Percentiles rank a stretch among this genome's conserved stretches.
These are phyloP conservation scores for Globisporangium paroecandrum DNA, from an alignment of 352 stramenopile genomes.

Conservation along the genomic window DNA sequence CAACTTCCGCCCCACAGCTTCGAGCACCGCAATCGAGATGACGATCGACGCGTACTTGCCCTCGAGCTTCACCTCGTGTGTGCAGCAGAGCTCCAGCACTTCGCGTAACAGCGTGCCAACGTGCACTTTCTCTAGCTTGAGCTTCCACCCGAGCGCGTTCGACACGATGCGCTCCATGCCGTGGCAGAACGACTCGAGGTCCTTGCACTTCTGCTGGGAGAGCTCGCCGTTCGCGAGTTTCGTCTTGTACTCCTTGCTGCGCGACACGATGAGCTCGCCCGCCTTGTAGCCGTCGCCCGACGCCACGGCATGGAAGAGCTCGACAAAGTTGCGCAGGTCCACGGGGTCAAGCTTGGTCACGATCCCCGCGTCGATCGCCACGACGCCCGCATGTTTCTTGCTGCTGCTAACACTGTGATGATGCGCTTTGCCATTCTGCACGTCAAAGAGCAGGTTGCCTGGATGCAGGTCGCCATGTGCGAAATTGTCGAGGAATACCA, in stretches of 20 bases:
- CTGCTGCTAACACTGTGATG: background rate
- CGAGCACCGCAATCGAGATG: conserved; percentile 93
- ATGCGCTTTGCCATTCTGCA: conserved; percentile 12
- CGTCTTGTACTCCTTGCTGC: conserved; percentile 42
- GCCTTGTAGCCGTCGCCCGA: conserved; percentile 80
- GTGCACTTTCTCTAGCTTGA: conserved; percentile 72
- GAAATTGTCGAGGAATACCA: conserved; percentile 97
- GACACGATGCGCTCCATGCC: conserved; percentile 74
- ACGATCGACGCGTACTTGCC: conserved; percentile 93
- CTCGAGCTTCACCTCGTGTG: conserved; percentile 92
- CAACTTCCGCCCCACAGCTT: conserved; percentile 87
- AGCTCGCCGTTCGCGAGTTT: conserved; percentile 25
- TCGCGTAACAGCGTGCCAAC: conserved; percentile 66
- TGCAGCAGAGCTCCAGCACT: conserved; percentile 89
- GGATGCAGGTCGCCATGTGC: conserved; percentile 92
- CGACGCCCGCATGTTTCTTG: conserved; percentile 36
- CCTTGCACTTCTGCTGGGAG: conserved; percentile 53
- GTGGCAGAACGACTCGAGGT: conserved; percentile 67
- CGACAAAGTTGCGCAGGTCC: conserved; percentile 82
- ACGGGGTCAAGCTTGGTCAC: conserved; percentile 72
- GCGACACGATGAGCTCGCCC: conserved; percentile 67
- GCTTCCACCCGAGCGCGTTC: conserved; percentile 55
- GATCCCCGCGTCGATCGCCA: conserved; percentile 84
- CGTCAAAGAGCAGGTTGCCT: conserved; percentile 86
- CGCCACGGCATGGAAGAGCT: conserved; percentile 82